Percentiles rank a stretch among this genome's conserved stretches.
Conservation (phyloP, 345 rosid genomes). For the Lepidium africanum region DNA sequence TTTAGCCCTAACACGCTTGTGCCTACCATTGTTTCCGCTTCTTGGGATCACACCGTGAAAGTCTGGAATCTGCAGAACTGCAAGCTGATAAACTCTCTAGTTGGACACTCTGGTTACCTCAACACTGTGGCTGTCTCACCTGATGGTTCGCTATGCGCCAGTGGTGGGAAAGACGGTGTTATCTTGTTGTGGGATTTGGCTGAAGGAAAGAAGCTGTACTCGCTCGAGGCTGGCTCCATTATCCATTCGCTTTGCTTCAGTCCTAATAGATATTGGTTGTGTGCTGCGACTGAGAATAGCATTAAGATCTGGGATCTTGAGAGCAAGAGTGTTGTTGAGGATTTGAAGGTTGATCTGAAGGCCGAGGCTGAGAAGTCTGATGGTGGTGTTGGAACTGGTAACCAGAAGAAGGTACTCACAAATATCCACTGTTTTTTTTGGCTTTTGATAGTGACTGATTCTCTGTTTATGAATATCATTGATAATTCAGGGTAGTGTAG, state of each 20-base stretch:
- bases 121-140: constrained; percentile 78
- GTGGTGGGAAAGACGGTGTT: constrained; percentile 73
- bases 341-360: constrained; percentile 81
- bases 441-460: neutral
- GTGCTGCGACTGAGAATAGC: constrained; percentile 78
- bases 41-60: constrained; percentile 73
- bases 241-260: constrained; percentile 79
- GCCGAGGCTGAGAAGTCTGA: constrained; percentile 73
- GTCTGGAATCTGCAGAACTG: constrained; percentile 84
- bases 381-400: constrained; percentile 37
- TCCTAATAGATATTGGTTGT: constrained; percentile 88
- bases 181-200: constrained; percentile 76
- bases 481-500: neutral
- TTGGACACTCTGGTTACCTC: constrained; percentile 61
- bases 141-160: constrained; percentile 71
- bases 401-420: constrained; percentile 55
- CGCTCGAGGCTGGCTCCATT: constrained; percentile 60
- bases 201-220: constrained; percentile 70
- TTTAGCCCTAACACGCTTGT: constrained; percentile 73
- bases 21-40: constrained; percentile 87
- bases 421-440: no score
- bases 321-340: constrained; percentile 84
- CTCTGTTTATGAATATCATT: neutral
- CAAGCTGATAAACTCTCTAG: constrained; percentile 53
- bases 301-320: constrained; percentile 93